phyloP scores from a whole-genome alignment of 352 stramenopile species.

The Blastocystis sp. region DNA sequence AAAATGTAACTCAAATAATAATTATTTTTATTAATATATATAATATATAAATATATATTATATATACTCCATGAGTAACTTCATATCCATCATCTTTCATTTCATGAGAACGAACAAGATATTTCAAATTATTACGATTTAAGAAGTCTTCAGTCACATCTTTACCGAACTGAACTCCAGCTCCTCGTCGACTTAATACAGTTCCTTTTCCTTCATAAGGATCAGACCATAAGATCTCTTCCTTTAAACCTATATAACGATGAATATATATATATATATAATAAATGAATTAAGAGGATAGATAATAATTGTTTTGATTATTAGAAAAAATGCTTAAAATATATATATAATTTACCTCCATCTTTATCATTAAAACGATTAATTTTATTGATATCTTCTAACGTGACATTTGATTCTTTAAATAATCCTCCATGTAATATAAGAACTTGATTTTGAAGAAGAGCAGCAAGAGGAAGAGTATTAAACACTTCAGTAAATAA shows the following conservation, averaged over 20 bases:
- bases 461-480: slow-evolving; percentile 72
- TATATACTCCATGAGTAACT: slow-evolving; percentile 72
- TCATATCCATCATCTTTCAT: slow-evolving; percentile 96
- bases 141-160: slow-evolving; percentile 89
- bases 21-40: too few relatives aligned
- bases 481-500: slow-evolving; percentile 97
- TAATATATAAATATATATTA: too few relatives aligned
- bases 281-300: slow-evolving; percentile 44
- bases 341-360: too few relatives aligned
- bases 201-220: slow-evolving; percentile 82
- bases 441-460: slow-evolving; percentile 77
- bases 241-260: slow-evolving; percentile 52
- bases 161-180: slow-evolving; percentile 85
- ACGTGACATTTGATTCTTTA: slow-evolving; percentile 69
- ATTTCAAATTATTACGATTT: slow-evolving; percentile 73
- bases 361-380: slow-evolving; percentile 51
- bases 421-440: slow-evolving; percentile 90
- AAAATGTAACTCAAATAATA: too few relatives aligned
- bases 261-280: slow-evolving; percentile 21
- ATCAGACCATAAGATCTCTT: slow-evolving; percentile 70
- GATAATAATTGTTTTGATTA: too few relatives aligned
- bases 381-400: slow-evolving; percentile 73
- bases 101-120: slow-evolving; percentile 92
- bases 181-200: slow-evolving; percentile 67
- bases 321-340: slow-evolving; percentile 9